phyloP scores from a whole-genome alignment of 176 grass and related monocot genomes.

The Saccharum spontaneum region DNA sequence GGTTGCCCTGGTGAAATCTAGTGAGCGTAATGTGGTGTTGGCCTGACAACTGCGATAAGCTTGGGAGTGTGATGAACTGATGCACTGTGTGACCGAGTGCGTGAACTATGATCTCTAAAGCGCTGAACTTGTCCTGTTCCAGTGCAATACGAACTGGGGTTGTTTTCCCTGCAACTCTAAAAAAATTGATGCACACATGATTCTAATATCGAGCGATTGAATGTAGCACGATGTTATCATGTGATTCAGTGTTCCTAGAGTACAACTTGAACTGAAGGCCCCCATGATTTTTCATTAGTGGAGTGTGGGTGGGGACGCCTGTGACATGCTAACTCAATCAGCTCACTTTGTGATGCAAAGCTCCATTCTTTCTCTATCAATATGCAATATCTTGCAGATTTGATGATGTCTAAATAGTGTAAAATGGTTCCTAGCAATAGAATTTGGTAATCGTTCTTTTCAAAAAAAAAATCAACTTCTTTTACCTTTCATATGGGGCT shows the following conservation, averaged over 20 bases:
- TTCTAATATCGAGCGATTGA: neutral
- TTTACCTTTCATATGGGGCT: neutral
- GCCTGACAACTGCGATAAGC: neutral
- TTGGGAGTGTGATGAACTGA: too few relatives aligned
- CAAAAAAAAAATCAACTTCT: neutral
- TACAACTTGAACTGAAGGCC: neutral
- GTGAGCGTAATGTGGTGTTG: constrained; percentile 1
- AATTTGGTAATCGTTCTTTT: neutral
- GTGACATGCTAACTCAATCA: neutral
- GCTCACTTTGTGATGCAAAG: neutral
- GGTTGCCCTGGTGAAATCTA: neutral
- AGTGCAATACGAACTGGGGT: neutral
- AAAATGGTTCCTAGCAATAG: neutral
- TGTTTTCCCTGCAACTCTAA: neutral
- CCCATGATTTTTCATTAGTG: neutral
- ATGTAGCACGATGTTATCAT: neutral
- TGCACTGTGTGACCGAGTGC: too few relatives aligned
- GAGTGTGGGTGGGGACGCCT: neutral
- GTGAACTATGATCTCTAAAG: too few relatives aligned
- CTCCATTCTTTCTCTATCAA: neutral
- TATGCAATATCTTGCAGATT: constrained; percentile 13
- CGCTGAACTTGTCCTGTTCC: too few relatives aligned
- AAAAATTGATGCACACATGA: neutral
- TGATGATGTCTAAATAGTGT: neutral
- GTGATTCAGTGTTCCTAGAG: neutral